phyloP scores from a whole-genome alignment of 2,329 filamentous ascomycete species.

The Cadophora gregata region DNA sequence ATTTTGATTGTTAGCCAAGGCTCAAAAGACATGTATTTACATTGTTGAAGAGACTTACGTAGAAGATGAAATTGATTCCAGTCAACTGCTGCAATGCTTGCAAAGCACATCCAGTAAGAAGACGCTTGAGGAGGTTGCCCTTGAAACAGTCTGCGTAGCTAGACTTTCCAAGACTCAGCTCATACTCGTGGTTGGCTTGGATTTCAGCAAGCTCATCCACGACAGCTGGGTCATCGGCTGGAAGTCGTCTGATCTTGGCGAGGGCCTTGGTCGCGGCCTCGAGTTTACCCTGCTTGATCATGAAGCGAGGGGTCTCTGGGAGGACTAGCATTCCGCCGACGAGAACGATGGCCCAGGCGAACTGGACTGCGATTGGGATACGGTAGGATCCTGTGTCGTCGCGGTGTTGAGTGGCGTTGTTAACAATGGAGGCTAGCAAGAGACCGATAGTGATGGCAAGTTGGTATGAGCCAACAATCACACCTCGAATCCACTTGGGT shows the following conservation, averaged over 20 bases:
- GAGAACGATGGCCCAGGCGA: constrained; percentile 72
- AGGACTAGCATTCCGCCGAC: constrained; percentile 68
- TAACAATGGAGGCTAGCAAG: constrained; percentile 68
- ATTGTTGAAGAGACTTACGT: constrained; percentile 39
- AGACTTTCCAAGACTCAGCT: constrained; percentile 58
- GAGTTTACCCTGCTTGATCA: constrained; percentile 64
- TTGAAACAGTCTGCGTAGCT: constrained; percentile 60
- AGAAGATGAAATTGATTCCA: constrained; percentile 65
- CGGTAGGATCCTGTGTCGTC: constrained; percentile 64
- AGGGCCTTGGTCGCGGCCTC: constrained; percentile 64
- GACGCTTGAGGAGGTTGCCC: constrained; percentile 54
- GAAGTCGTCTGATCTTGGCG: constrained; percentile 64
- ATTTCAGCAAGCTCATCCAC: constrained; percentile 67
- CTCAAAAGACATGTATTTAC: not conserved
- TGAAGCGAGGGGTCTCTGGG: constrained; percentile 75
- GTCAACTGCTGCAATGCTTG: constrained; percentile 72
- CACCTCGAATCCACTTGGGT: constrained; percentile 75
- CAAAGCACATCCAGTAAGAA: constrained; percentile 70
- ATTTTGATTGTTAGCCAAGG: not conserved
- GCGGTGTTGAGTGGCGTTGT: constrained; percentile 64
- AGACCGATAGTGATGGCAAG: constrained; percentile 73
- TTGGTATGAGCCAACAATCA: constrained; percentile 73
- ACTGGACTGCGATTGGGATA: constrained; percentile 68
- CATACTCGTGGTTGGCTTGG: constrained; percentile 67
- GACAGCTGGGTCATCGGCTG: constrained; percentile 62